Evolutionary conservation across 2,329 filamentous ascomycete species (phyloP), one percentile per base, ranked within the genome.

Genomic region (Aspergillus flavus): DNA sequence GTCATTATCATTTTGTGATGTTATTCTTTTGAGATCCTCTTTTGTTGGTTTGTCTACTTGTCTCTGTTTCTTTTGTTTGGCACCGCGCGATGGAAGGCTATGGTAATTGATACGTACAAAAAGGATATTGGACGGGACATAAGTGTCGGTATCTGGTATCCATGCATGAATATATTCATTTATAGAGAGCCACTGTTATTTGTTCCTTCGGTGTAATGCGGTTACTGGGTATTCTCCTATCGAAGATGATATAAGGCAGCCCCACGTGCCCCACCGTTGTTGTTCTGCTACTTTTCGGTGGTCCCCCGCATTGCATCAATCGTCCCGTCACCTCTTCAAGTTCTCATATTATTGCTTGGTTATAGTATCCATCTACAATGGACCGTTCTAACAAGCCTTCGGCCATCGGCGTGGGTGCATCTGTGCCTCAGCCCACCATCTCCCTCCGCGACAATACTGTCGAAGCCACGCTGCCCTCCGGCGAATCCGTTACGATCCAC

Each of bases 311-410:
- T 55, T 21, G 52, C 30, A 55, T 39, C 52, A 23, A 23, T 55
- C 52, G 36, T 54, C 30, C 30, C 30, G 32, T 55, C 52, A 21
- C 14, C 52, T 39, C 32, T 36, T 55, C 34, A 1, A 23, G 16
- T 36, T 39, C 11, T n/a, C 52, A 23, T 55, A 23, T 23, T 16
- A 14, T 2, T 23, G 12, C 32, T 23, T n/a, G 11, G 50, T 53
- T 39, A 32, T 39, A n/a, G 34, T 55, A 55, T 39, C 6, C 26
- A 2, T 26, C 11, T 26, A 58, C 14, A 55, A 91, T 96, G 80
- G 93, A 96, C 75, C 90, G 94, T 77, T 87, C 89, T 69, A 92
- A 96, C 81, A 95, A 93, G 77, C 92, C 93, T 62, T 84, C 88
- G 59, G 89, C 91, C 45, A 87, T 94, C 72, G 87, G 91, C 59